Evolutionary conservation across 257 asterid genomes (phyloP).

Genomic region (Scutellaria barbata): DNA sequence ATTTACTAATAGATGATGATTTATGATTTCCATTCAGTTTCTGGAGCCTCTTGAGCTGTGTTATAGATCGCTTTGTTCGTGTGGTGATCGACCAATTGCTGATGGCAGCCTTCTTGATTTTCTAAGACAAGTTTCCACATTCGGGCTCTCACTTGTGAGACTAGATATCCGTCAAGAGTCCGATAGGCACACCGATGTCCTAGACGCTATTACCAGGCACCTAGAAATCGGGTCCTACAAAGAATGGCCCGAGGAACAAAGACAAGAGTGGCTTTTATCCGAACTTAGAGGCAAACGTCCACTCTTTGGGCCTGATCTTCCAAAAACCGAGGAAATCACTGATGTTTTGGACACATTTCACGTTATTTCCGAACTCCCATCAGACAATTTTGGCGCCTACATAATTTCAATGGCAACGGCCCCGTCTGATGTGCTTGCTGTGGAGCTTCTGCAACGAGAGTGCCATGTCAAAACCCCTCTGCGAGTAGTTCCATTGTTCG

Average conservation of each 20-base stretch:
- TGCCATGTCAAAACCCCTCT: constrained; percentile 74
- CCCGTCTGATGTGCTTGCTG: constrained; percentile 95
- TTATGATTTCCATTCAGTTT: constrained; percentile 52
- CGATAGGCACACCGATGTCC: constrained; percentile 88
- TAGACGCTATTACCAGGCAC: constrained; percentile 82
- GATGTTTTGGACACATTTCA: constrained; percentile 82
- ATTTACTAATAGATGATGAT: neutral
- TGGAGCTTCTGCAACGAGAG: constrained; percentile 88
- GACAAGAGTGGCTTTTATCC: constrained; percentile 92
- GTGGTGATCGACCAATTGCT: constrained; percentile 86
- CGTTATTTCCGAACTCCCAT: constrained; percentile 80
- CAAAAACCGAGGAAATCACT: constrained; percentile 84
- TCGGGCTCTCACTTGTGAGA: constrained; percentile 86
- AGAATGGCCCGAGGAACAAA: constrained; percentile 83
- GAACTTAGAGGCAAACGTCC: constrained; percentile 92
- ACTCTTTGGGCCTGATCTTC: constrained; percentile 85
- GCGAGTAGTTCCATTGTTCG: constrained; percentile 87
- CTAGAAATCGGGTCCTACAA: constrained; percentile 87
- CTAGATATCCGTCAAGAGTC: constrained; percentile 98
- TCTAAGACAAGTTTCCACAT: constrained; percentile 91
- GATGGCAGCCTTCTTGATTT: constrained; percentile 98
- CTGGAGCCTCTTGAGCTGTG: constrained; percentile 96
- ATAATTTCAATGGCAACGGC: constrained; percentile 95
- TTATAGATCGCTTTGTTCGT: constrained; percentile 82
- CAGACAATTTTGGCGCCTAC: constrained; percentile 86